Conservation (phyloP, 1,284 basidiomycete species). For the Cutaneotrichosporon sp. region DNA sequence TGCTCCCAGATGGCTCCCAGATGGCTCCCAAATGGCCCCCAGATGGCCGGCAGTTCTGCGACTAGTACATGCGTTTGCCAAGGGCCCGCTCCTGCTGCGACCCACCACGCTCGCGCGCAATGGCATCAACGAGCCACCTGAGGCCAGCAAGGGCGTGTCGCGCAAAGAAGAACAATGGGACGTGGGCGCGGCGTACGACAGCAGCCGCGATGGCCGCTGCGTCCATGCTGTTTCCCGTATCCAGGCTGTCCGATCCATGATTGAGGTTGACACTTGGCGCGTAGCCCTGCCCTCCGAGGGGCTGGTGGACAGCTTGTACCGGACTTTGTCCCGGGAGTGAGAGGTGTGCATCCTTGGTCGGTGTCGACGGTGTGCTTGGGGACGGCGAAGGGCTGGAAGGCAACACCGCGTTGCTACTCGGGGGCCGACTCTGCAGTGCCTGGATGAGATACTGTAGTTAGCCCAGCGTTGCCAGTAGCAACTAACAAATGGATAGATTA, state of each 20-base stretch:
- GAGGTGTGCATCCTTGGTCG: constrained; percentile 9
- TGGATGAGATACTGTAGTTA: constrained; percentile 31
- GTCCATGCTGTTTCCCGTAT: no score
- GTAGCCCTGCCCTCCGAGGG: no score
- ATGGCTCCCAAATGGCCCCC: background rate
- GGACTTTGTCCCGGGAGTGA: background rate
- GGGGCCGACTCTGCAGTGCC: constrained; percentile 35
- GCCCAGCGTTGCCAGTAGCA: no score
- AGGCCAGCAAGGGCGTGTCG: constrained; percentile 31
- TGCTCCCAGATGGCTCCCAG: no score
- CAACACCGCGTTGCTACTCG: background rate
- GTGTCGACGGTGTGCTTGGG: constrained; percentile 11
- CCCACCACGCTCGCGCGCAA: constrained; percentile 25
- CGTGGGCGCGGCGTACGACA: background rate
- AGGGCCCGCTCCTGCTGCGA: background rate
- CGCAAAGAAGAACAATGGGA: constrained; percentile 43
- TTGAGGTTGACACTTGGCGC: no score
- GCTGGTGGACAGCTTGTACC: no score
- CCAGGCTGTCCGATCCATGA: no score
- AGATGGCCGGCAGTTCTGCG: background rate
- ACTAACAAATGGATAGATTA: constrained; percentile 46
- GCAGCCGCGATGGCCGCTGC: no score
- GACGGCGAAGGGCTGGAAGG: background rate
- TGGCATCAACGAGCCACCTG: constrained; percentile 33
- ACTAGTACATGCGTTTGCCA: background rate